These are phyloP conservation scores for Salisapilia sapeloensis DNA, from an alignment of 352 stramenopile species.

Conservation along the genomic window DNA sequence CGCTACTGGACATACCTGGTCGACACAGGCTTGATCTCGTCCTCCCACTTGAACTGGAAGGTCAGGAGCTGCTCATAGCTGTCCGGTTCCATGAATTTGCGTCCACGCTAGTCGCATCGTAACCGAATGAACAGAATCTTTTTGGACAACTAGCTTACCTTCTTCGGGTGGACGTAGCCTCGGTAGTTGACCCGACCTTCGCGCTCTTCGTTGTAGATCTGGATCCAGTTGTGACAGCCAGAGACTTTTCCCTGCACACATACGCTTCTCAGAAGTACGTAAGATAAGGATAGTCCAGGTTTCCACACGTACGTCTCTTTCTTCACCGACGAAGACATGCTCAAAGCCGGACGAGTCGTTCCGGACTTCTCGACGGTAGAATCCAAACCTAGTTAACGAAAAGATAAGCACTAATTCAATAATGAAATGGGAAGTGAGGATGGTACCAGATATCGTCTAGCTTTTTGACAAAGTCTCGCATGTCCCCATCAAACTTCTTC, in stretches of 20 bases:
- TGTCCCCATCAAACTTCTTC: constrained; percentile 62
- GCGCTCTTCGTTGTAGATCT: constrained; percentile 93
- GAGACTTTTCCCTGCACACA: constrained; percentile 59
- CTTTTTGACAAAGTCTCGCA: constrained; percentile 76
- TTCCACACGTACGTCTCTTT: constrained; percentile 69
- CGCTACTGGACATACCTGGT: constrained; percentile 48
- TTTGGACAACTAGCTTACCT: constrained; percentile 6
- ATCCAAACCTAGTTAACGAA: constrained; percentile 43
- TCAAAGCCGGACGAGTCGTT: constrained; percentile 92
- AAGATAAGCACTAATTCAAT: too few relatives aligned
- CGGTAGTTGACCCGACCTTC: constrained; percentile 86
- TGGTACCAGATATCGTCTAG: constrained; percentile 85
- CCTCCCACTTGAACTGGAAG: constrained; percentile 88
- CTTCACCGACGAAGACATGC: constrained; percentile 94
- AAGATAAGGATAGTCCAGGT: not conserved
- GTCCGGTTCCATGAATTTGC: constrained; percentile 42
- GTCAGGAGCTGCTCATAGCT: constrained; percentile 88
- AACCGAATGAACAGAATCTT: not conserved
- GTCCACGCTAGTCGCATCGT: constrained; percentile 15
- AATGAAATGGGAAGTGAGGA: not conserved
- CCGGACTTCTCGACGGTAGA: constrained; percentile 80
- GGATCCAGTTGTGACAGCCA: constrained; percentile 95
- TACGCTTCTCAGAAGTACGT: not conserved
- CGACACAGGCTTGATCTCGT: constrained; percentile 79
- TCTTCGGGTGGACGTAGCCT: constrained; percentile 85